A percentile compares a stretch with the other conserved stretches of the same genome.
phyloP scores from a whole-genome alignment of 2,329 filamentous ascomycete genomes.

The Fusarium robinianum region DNA sequence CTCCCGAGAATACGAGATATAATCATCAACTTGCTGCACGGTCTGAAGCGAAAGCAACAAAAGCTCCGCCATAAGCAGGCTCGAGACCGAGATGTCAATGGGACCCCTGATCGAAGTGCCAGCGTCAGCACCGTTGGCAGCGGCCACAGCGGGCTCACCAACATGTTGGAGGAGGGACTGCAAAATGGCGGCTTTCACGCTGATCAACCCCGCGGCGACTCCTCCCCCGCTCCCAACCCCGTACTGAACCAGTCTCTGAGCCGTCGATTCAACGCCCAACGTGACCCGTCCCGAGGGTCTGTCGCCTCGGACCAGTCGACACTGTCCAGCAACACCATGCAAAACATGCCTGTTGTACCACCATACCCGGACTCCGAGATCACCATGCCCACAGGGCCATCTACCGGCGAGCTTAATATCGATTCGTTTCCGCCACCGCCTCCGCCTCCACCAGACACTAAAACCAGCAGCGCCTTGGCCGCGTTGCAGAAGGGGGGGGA shows the following conservation, averaged over 20 bases:
- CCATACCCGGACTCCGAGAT: slow-evolving; percentile 70
- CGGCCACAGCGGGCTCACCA: slow-evolving; percentile 59
- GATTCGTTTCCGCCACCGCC: slow-evolving; percentile 75
- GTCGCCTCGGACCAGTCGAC: slow-evolving; percentile 65
- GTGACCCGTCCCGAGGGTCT: slow-evolving; percentile 58
- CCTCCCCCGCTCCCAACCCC: slow-evolving; percentile 34
- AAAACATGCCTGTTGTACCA: slow-evolving; percentile 74
- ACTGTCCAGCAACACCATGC: slow-evolving; percentile 74
- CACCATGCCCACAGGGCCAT: slow-evolving; percentile 49
- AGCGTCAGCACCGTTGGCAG: slow-evolving; percentile 64
- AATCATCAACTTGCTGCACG: slow-evolving; percentile 96
- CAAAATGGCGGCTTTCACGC: slow-evolving; percentile 57
- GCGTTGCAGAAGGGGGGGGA: slow-evolving; percentile 91
- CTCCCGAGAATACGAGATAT: slow-evolving; percentile 95
- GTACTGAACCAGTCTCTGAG: slow-evolving; percentile 49
- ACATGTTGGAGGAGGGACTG: slow-evolving; percentile 62
- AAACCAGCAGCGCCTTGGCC: slow-evolving; percentile 88
- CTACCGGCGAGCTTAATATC: slow-evolving; percentile 55
- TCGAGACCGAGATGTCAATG: slow-evolving; percentile 56
- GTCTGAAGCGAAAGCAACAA: slow-evolving; percentile 95
- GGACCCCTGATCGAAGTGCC: slow-evolving; percentile 54
- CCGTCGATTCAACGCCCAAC: slow-evolving; percentile 51
- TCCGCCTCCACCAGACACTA: slow-evolving; percentile 67
- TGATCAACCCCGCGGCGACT: slow-evolving; percentile 41
- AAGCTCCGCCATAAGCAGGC: slow-evolving; percentile 71